Conservation (phyloP, 441 rosid species). For the Corymbia calophylla region DNA sequence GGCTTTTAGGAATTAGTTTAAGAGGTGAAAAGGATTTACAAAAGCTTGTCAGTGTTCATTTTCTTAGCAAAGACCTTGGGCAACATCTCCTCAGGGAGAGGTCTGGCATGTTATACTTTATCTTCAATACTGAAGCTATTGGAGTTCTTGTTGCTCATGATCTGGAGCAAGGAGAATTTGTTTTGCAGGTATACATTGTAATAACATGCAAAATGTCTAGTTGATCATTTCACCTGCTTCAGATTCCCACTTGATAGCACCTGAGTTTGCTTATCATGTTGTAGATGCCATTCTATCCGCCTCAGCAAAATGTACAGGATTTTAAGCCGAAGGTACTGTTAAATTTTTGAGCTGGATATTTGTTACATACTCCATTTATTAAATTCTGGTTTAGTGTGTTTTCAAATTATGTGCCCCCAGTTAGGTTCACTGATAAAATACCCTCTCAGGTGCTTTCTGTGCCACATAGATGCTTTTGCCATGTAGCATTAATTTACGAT, state of each 20-base stretch:
- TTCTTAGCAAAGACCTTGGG: conserved; percentile 76
- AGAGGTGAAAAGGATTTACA: conserved; percentile 79
- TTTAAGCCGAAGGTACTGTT: conserved; percentile 60
- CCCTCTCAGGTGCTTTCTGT: background rate
- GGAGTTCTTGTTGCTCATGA: conserved; percentile 97
- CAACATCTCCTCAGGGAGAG: conserved; percentile 54
- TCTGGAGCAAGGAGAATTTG: conserved; percentile 81
- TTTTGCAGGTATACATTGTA: conserved; percentile 61
- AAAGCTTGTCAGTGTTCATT: conserved; percentile 87
- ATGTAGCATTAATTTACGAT: background rate
- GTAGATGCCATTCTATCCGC: conserved; percentile 91
- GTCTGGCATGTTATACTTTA: conserved; percentile 90
- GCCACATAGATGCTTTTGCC: background rate
- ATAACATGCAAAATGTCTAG: background rate
- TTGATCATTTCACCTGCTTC: background rate
- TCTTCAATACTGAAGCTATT: conserved; percentile 82
- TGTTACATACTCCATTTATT: background rate
- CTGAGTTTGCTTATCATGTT: conserved; percentile 8
- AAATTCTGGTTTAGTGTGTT: background rate
- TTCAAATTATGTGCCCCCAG: background rate
- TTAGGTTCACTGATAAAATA: background rate
- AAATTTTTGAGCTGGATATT: background rate
- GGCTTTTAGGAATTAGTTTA: conserved; percentile 52
- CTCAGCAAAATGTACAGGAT: conserved; percentile 78
- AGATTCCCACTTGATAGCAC: background rate